phyloP scores from a whole-genome alignment of 345 rosid genomes.

The Hibiscus trionum region DNA sequence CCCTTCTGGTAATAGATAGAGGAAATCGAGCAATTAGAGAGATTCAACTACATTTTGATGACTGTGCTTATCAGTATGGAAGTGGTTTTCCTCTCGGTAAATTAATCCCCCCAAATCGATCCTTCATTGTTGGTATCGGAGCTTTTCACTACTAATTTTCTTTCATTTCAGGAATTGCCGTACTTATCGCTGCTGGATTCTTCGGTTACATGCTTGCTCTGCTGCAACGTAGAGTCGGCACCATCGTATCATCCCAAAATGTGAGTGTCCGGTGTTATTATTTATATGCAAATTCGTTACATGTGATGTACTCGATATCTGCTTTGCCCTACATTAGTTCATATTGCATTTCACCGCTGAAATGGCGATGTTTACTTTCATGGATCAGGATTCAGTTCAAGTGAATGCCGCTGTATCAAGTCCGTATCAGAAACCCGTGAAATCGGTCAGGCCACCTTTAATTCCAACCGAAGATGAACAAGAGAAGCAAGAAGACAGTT shows the following conservation, averaged over 20 bases:
- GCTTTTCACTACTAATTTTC: too few relatives aligned
- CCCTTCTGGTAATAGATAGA: slow-evolving; percentile 85
- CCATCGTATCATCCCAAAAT: slow-evolving; percentile 54
- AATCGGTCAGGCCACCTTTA: slow-evolving; percentile 61
- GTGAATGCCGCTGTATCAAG: neutral
- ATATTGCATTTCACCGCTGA: too few relatives aligned
- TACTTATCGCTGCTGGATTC: slow-evolving; percentile 83
- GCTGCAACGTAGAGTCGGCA: slow-evolving; percentile 68
- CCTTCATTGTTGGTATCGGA: too few relatives aligned
- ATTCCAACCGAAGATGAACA: slow-evolving; percentile 56
- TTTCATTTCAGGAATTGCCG: slow-evolving; percentile 61
- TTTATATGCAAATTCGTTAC: neutral
- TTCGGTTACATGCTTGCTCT: slow-evolving; percentile 93
- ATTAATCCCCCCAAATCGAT: too few relatives aligned
- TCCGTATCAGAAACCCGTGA: slow-evolving; percentile 44
- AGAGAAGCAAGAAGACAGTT: slow-evolving; percentile 71
- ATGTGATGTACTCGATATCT: too few relatives aligned
- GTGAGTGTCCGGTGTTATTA: slow-evolving; percentile 31
- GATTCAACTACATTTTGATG: slow-evolving; percentile 93
- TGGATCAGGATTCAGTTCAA: slow-evolving; percentile 41
- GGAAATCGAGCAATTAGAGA: slow-evolving; percentile 87
- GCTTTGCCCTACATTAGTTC: too few relatives aligned
- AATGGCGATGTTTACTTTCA: neutral
- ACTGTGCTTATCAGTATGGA: slow-evolving; percentile 93
- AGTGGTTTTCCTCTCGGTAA: slow-evolving; percentile 61